Conservation (phyloP, 2,329 filamentous ascomycete genomes). For the Chrysoporthe cubensis region DNA sequence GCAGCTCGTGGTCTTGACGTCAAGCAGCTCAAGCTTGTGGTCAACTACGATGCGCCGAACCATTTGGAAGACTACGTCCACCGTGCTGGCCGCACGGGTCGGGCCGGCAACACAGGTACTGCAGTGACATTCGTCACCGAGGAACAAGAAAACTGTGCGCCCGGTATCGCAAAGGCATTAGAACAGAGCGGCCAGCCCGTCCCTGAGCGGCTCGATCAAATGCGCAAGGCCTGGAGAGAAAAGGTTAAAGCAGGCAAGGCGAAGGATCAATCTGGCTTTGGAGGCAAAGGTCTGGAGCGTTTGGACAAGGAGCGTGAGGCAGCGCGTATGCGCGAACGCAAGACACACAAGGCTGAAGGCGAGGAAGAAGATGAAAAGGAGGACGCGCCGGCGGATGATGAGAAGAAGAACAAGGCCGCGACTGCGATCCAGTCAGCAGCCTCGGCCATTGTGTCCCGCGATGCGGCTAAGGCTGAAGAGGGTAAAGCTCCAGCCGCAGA, state of each 20-base stretch:
- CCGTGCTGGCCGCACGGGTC: slow-evolving; percentile 88
- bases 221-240: slow-evolving; percentile 76
- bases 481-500: slow-evolving; percentile 36
- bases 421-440: slow-evolving; percentile 66
- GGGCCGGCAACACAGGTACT: slow-evolving; percentile 91
- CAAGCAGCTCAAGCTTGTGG: slow-evolving; percentile 91
- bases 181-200: slow-evolving; percentile 87
- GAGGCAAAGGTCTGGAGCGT: slow-evolving; percentile 89
- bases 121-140: slow-evolving; percentile 93
- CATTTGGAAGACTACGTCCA: slow-evolving; percentile 97
- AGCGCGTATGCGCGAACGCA: slow-evolving; percentile 82
- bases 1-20: slow-evolving; percentile 95
- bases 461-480: slow-evolving; percentile 48
- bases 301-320: slow-evolving; percentile 91
- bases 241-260: slow-evolving; percentile 93
- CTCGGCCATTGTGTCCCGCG: slow-evolving; percentile 59
- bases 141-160: slow-evolving; percentile 87
- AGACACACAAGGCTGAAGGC: slow-evolving; percentile 86
- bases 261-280: slow-evolving; percentile 88
- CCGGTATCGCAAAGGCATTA: slow-evolving; percentile 88
- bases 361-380: slow-evolving; percentile 76
- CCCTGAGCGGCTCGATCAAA: slow-evolving; percentile 68
- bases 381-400: slow-evolving; percentile 64
- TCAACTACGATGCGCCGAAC: slow-evolving; percentile 94
- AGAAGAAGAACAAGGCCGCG: slow-evolving; percentile 71